These are phyloP conservation scores for Taiozyma sp. DNA, from an alignment of 1,139 yeast genomes.

Conservation along the genomic window DNA sequence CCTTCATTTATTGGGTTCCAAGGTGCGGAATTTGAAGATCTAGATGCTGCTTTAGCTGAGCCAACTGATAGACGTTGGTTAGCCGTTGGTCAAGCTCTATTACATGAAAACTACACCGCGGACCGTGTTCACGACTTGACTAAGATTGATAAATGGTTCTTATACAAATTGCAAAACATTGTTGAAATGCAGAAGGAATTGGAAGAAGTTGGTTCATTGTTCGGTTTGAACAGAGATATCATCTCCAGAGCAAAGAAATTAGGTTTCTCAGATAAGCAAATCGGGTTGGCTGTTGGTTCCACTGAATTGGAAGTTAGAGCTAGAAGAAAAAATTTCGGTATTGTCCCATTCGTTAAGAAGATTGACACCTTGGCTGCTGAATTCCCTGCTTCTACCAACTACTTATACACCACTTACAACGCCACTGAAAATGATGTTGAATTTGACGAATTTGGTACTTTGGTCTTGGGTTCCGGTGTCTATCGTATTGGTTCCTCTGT, in stretches of 20 bases:
- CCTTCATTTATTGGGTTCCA: constrained; percentile 91
- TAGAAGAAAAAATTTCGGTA: constrained; percentile 69
- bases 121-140: constrained; percentile 87
- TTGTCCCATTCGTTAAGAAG: constrained; percentile 90
- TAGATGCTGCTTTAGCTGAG: constrained; percentile 58
- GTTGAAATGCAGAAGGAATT: constrained; percentile 82
- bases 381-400: constrained; percentile 96
- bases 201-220: constrained; percentile 55
- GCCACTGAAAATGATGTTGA: constrained; percentile 81
- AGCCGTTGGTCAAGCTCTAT: constrained; percentile 95
- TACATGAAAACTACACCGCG: constrained; percentile 85
- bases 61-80: constrained; percentile 98
- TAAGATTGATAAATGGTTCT: constrained; percentile 94
- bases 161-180: constrained; percentile 85
- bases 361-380: constrained; percentile 98
- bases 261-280: constrained; percentile 94
- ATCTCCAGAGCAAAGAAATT: constrained; percentile 82
- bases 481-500: constrained; percentile 98
- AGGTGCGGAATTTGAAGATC: constrained; percentile 47
- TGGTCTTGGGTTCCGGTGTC: constrained; percentile 97
- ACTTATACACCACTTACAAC: constrained; percentile 92
- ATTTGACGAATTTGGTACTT: constrained; percentile 84
- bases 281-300: constrained; percentile 66
- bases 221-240: constrained; percentile 57
- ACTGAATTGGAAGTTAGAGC: constrained; percentile 75